These are phyloP conservation scores for Amanita muscaria DNA, from an alignment of 768 basidiomycete species.

Conservation along the genomic window DNA sequence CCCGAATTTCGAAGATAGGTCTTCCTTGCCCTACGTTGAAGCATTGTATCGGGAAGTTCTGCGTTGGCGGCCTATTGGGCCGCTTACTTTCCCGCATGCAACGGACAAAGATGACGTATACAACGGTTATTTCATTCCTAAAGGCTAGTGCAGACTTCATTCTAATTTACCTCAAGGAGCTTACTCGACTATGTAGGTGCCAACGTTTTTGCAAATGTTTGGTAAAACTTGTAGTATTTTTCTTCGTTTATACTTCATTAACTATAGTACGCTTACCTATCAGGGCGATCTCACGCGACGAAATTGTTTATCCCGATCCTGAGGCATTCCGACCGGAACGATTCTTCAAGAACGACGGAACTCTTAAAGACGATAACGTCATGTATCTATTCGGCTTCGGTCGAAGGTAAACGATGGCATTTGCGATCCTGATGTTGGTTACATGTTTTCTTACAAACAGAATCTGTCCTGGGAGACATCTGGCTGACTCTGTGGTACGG, in stretches of 20 bases:
- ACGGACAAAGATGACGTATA: constrained; percentile 3
- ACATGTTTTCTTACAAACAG: not conserved
- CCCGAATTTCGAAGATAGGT: constrained; percentile 5
- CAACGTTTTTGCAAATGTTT: not conserved
- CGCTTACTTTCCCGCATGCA: not conserved
- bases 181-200: not conserved
- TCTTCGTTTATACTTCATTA: not conserved
- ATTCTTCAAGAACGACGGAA: not conserved
- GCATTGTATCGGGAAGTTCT: constrained; percentile 6
- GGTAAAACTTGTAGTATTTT: not conserved
- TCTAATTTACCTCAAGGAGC: not conserved
- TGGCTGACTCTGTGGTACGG: constrained; percentile 16
- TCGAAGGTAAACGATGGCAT: constrained; percentile 24
- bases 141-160: not conserved
- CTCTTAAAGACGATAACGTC: constrained; percentile 7
- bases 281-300: constrained; percentile 9
- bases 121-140: constrained; percentile 3
- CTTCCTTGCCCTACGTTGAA: constrained; percentile 7
- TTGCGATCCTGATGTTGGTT: too few relatives aligned
- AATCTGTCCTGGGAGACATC: constrained; percentile 19
- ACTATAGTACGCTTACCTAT: too few relatives aligned
- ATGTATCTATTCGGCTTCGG: constrained; percentile 25
- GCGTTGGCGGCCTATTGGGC: constrained; percentile 6
- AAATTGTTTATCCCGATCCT: constrained; percentile 7
- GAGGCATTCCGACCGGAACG: not conserved